Evolutionary conservation across 768 basidiomycete species (phyloP), one percentile per base, ranked within the genome.

Genomic region (Hericium coralloides): DNA sequence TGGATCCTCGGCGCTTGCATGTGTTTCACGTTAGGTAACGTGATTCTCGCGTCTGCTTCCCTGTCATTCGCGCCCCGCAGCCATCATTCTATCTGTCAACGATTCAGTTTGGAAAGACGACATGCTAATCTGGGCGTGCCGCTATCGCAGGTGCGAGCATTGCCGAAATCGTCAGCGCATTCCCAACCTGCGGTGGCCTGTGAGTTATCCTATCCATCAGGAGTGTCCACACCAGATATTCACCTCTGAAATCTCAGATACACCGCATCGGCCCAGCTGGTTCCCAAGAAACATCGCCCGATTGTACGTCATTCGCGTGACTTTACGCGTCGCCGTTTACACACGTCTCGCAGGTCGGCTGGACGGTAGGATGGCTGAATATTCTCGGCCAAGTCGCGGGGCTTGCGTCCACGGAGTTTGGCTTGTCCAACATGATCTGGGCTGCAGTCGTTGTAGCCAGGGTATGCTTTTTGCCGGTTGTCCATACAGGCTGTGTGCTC

Each of bases 321-420:
- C 7, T 50, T 17, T 7, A 31, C 15, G 5, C 50, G 23, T 20
- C 57, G 20, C 54, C 52, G 18, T 53, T 3, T 9, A 31, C 31
- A 8, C 31, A 47, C 20, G 14, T 52, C 43, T 45, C 43, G 31
- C 48, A 83, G 81, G 76, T 88, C 38, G 87, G 86, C 26, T 89
- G 86, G 86, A 70, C 87, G 10, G 87, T 89, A 17, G 88, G 88
- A 51, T 90, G 88, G 88, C 76, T 92, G 47, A 92, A 92, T 66
- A 82, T 90, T 43, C 79, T 90, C 15, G 88, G 89, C 38, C 90
- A 92, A 70, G 81, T 91, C 56, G 89, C 91, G 12, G 92, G 92
- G 26, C 75, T 92, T 51, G 87, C 91, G 7, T 92, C 88, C 2
- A 92, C 89, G 0, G 89, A 92, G 68, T 92, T 90, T 65, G 90